Evolutionary conservation across 1,284 basidiomycete species (phyloP), one percentile per base, ranked within the genome.

Genomic region (Fereydounia khargensis): DNA sequence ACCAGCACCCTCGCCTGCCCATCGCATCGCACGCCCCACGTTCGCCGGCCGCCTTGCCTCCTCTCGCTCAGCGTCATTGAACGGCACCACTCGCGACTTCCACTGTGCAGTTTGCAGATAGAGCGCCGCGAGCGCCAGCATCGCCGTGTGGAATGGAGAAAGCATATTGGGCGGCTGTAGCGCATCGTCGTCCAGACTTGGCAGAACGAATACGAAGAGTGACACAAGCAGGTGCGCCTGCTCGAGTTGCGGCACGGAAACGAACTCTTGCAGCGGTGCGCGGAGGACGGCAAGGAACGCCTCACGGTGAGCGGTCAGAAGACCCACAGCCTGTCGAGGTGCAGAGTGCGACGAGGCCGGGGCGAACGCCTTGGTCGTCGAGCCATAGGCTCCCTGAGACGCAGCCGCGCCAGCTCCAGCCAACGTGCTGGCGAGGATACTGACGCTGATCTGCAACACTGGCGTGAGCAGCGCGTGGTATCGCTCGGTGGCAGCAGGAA

Each of bases 401-500:
- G 86, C 86, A 78, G 88, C 87, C 35, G 84, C 82, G 3, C 82
- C 79, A 1, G 84, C 84, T 1, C 82, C 83, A 16, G 24, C 31
- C 13, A 49, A 39, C 8, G 89, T 47, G 39, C 61, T 69, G 16
- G 68, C 65, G 9, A 75, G 58, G 27, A 69, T 56, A 35, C 60
- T 62, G 47, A 85, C 82, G 14, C 86, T 81, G 18, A 92, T 80
- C 74, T 94, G 89, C 30, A 95, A 77, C 13, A 86, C 85, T 0
- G 91, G 91, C 75, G 89, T 82, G 53, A 94, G 82, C 6, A 95
- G 76, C 63, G 94, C 89, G 65, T 92, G 88, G 76, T 94, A 91
- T 28, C 91, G 83, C 52, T 89, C 87, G 11, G 88, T 82, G 0
- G 88, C 87, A 0, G 88, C 87, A 1, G 91, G 91, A 6, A 95